phyloP scores from a whole-genome alignment of 2,329 filamentous ascomycete species.

The Myriosclerotinia scirpicola region DNA sequence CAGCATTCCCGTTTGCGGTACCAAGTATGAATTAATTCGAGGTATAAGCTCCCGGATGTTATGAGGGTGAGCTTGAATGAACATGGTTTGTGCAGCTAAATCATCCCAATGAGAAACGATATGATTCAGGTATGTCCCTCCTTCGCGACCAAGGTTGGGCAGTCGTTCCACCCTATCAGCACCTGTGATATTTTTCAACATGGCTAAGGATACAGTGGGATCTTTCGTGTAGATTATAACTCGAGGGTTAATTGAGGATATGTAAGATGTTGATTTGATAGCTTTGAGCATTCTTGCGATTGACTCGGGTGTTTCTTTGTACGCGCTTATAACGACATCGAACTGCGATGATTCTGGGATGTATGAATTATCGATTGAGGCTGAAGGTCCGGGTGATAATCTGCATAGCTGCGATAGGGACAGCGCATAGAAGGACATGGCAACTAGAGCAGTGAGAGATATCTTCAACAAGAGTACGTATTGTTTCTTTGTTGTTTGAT shows the following conservation, averaged over 20 bases:
- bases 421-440: background rate
- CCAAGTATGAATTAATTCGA: constrained; percentile 45
- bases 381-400: constrained; percentile 14
- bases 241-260: constrained; percentile 28
- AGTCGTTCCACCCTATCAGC: constrained; percentile 36
- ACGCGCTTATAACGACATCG: constrained; percentile 38
- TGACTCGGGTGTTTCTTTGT: constrained; percentile 31
- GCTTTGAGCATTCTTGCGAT: constrained; percentile 30
- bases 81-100: constrained; percentile 49
- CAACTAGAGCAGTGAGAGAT: background rate
- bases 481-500: background rate
- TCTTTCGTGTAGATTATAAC: constrained; percentile 38
- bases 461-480: background rate
- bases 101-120: constrained; percentile 47
- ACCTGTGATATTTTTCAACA: constrained; percentile 30
- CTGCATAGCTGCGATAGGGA: background rate
- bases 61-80: constrained; percentile 49
- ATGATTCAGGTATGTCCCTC: constrained; percentile 50
- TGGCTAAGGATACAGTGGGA: constrained; percentile 24
- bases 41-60: constrained; percentile 44
- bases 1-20: constrained; percentile 48
- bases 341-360: constrained; percentile 27
- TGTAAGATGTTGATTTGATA: constrained; percentile 31
- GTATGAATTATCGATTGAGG: constrained; percentile 30
- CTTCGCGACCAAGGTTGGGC: constrained; percentile 48